Percentiles rank a stretch among this genome's conserved stretches.
These are phyloP conservation scores for Pelargonium nanum DNA, from an alignment of 345 rosid species.

Conservation along the genomic window DNA sequence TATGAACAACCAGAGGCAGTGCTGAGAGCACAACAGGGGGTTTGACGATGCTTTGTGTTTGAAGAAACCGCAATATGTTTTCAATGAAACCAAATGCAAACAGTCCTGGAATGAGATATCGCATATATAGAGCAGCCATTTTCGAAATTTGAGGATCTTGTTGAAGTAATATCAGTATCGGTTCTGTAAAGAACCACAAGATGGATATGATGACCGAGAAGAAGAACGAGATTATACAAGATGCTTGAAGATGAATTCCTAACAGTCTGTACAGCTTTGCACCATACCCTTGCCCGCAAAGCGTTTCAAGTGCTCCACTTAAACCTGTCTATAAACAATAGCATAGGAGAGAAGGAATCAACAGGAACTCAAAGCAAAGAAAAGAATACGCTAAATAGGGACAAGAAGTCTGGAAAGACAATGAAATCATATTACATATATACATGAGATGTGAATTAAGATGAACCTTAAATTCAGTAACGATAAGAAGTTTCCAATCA, in stretches of 20 bases:
- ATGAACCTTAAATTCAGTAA: too few relatives aligned
- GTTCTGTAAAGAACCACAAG: conserved; percentile 50
- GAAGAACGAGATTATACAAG: conserved; percentile 47
- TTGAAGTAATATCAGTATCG: conserved; percentile 32
- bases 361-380: too few relatives aligned
- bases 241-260: conserved; percentile 65
- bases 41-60: conserved; percentile 53
- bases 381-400: neutral
- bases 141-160: conserved; percentile 51
- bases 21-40: conserved; percentile 37
- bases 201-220: conserved; percentile 44
- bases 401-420: too few relatives aligned
- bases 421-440: too few relatives aligned
- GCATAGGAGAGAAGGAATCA: neutral
- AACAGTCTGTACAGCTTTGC: conserved; percentile 53
- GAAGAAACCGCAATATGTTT: conserved; percentile 63
- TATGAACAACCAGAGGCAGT: conserved; percentile 36
- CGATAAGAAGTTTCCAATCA: too few relatives aligned
- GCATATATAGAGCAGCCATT: conserved; percentile 48
- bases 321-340: conserved; percentile 35
- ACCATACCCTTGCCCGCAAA: conserved; percentile 85
- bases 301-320: conserved; percentile 79
- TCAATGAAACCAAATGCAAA: conserved; percentile 57
- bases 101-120: conserved; percentile 51
- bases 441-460: too few relatives aligned